Evolutionary conservation across 805 yeast genomes (phyloP), one percentile per base, ranked within the genome.

Genomic region (Sugiyamaella mastotermitis): DNA sequence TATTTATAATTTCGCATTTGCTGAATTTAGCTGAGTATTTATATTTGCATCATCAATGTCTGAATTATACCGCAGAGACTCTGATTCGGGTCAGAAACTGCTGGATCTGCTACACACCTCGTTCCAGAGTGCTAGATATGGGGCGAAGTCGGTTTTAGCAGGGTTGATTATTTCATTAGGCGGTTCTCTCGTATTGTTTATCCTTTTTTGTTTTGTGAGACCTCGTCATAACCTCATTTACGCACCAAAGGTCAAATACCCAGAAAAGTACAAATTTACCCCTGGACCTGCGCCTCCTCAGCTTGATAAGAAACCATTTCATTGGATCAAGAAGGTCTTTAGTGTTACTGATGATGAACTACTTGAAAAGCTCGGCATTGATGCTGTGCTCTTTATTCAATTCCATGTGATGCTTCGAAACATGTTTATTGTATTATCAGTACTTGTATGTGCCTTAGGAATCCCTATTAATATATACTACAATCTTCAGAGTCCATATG

Each of bases 401-500:
- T 57, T 58, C 28, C 40, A 52, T 17, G 45, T 40, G 10, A 60
- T 62, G 65, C 43, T 53, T 24, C 48, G 62, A 13, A 48, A 52
- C 37, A 41, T 60, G 6, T 60, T 64, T 35, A 23, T 49, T 9
- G 20, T 51, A 3, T 42, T 63, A 23, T 50, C 67, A 2, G 18
- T 61, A 10, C 17, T 62, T 5, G 56, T 58, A 3, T 54, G 62
- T 33, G 45, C 53, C 2, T 49, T 58, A 1, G 61, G 58, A 5
- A 56, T 62, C 3, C 68, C 68, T 8, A 45, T 64, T 38, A 62
- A 62, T 35, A 57, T 62, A 26, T 42, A 44, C 11, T 60, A 44
- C 48, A 61, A 64, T 30, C 37, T 55, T 36, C 37, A 44, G 19
- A 43, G 49, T 13, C 18, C 44, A 10, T 46, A 50, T n/a, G 45